Base-by-base conservation (phyloP, 2,329 filamentous ascomycete species). In the Ophiocordyceps camponoti-saundersi region DNA sequence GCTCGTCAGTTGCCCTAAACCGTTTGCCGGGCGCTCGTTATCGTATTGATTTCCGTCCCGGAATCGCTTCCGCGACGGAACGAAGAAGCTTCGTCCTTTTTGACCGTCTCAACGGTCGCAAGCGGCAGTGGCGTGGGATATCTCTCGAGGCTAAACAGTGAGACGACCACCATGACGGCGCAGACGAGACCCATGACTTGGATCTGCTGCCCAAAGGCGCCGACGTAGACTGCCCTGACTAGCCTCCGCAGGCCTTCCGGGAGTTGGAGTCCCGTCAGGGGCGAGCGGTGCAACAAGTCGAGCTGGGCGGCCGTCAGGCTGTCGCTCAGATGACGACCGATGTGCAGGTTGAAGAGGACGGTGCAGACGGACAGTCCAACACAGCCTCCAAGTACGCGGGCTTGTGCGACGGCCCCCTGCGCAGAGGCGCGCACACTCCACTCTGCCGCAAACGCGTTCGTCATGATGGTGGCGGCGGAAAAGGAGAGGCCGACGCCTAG, bases 361-460 rank as follows among this genome's bases (percentile, higher is more conserved):
- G 72, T 78, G 51, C 76, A 77, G 22, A 72, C 57, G 0, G 75
- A 71, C 42, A 80, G 65, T 1, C 77, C 77, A 26, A 80, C 65
- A 36, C 72, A 72, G 3, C 77, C 77, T 1, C 77, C 77, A 2
- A 80, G 60, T 0, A 80, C 72, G 15, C 77, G 69, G 2, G 72
- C 69, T 57, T 81, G 77, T 1, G 77, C 73, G 11, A 79, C 66
- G 5, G 75, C 70, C 0, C 76, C 77, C 52, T 80, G 75, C 0
- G 73, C 75, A 2, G 75, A 71, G 1, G 77, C 76, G 45, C 75
- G 63, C 47, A 76, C 70, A 48, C 63, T 64, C 8, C 61, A 58
- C 18, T 66, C 60, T 0, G 71, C 67, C 3, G 65, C 61, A 44
- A 77, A 67, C 15, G 77, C 64, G 43, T 71, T 72, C 2, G 73